Evolutionary conservation across 2,329 filamentous ascomycete species (phyloP).

Genomic region (Bisporella sp.): DNA sequence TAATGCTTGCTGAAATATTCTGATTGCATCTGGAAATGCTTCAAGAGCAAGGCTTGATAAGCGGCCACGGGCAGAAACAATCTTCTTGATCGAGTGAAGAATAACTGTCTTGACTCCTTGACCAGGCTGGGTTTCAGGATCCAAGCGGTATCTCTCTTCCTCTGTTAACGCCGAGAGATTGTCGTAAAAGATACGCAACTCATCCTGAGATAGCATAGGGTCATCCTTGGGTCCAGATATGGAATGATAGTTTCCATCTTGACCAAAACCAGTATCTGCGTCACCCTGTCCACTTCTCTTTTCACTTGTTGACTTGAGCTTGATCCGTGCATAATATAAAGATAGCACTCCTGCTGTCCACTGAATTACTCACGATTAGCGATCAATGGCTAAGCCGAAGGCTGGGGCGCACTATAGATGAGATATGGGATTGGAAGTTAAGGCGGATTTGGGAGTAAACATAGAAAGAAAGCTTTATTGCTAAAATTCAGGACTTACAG

Average conservation of each 20-base stretch:
- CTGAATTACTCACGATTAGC: not conserved
- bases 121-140: constrained; percentile 37
- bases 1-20: constrained; percentile 23
- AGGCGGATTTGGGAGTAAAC: not conserved
- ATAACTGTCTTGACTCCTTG: constrained; percentile 34
- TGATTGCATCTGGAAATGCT: constrained; percentile 36
- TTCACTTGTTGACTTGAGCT: constrained; percentile 15
- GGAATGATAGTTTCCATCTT: constrained; percentile 13
- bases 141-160: constrained; percentile 35
- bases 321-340: constrained; percentile 29
- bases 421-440: no score
- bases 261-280: constrained; percentile 6
- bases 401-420: no score
- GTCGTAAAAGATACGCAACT: constrained; percentile 40
- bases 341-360: constrained; percentile 11
- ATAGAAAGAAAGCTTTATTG: constrained; percentile 1
- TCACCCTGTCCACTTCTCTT: not conserved
- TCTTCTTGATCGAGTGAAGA: constrained; percentile 26
- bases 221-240: constrained; percentile 26
- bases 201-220: constrained; percentile 41
- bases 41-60: constrained; percentile 23
- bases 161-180: constrained; percentile 33
- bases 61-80: constrained; percentile 23
- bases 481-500: constrained; percentile 42
- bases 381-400: not conserved